Conservation (phyloP, 140 eudicot species). For the Ambrosia hybrid region DNA sequence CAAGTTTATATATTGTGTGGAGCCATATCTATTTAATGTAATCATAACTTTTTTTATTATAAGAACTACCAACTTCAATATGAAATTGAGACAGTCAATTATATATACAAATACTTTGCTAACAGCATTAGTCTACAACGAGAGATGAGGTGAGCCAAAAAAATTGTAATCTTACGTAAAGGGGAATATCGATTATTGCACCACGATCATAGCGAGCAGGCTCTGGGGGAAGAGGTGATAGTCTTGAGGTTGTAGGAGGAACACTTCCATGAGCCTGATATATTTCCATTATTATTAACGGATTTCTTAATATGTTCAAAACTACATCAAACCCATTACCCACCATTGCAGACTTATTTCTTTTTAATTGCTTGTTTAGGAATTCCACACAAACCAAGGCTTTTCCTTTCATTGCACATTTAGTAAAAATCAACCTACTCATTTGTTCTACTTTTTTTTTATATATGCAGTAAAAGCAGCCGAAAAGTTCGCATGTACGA, state of each 20-base stretch:
- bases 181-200: constrained; percentile 80
- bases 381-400: not conserved
- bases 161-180: constrained; percentile 48
- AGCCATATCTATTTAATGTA: too few relatives aligned
- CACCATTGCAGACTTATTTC: not conserved
- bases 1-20: too few relatives aligned
- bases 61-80: too few relatives aligned
- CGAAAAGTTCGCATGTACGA: too few relatives aligned
- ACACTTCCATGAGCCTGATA: constrained; percentile 66
- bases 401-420: not conserved
- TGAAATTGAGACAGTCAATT: too few relatives aligned
- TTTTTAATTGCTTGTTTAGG: not conserved
- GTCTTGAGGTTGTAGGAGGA: constrained; percentile 59
- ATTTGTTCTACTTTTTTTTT: not conserved
- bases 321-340: not conserved
- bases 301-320: not conserved
- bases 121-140: too few relatives aligned
- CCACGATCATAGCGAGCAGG: constrained; percentile 72
- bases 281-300: constrained; percentile 14
- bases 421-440: not conserved
- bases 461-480: too few relatives aligned
- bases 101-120: too few relatives aligned
- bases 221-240: constrained; percentile 83
- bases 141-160: too few relatives aligned
- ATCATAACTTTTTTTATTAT: too few relatives aligned